These are phyloP conservation scores for Fusarium brevicatenulatum DNA, from an alignment of 2,329 filamentous ascomycete species.

Conservation along the genomic window DNA sequence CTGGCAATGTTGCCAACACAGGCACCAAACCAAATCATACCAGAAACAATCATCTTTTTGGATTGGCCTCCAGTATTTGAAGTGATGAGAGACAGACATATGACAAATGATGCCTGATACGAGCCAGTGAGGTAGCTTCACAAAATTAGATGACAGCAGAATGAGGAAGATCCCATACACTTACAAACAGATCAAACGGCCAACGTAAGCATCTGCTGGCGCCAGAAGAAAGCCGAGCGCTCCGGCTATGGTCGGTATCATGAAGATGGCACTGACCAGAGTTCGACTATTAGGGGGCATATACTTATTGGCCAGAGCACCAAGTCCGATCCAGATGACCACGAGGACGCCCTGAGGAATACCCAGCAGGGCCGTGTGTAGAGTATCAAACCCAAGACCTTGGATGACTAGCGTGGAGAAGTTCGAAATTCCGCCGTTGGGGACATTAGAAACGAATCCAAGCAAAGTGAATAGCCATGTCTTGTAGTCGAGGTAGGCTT, in stretches of 20 bases:
- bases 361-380: slow-evolving; percentile 51
- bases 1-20: slow-evolving; percentile 70
- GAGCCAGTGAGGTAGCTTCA: slow-evolving; percentile 50
- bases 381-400: slow-evolving; percentile 62
- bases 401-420: slow-evolving; percentile 70
- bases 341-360: slow-evolving; percentile 53
- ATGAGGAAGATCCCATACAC: background rate
- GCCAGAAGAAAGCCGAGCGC: slow-evolving; percentile 68
- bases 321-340: slow-evolving; percentile 54
- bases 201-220: slow-evolving; percentile 59
- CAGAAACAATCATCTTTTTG: slow-evolving; percentile 73
- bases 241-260: slow-evolving; percentile 68
- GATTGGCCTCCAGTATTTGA: slow-evolving; percentile 66
- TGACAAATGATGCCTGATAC: slow-evolving; percentile 54
- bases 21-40: slow-evolving; percentile 67
- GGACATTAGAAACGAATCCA: slow-evolving; percentile 62
- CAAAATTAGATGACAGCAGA: background rate
- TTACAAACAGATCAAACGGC: slow-evolving; percentile 65
- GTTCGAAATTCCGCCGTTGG: slow-evolving; percentile 69
- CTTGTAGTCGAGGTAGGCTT: slow-evolving; percentile 68
- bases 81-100: slow-evolving; percentile 57
- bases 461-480: slow-evolving; percentile 67
- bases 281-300: slow-evolving; percentile 60
- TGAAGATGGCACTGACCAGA: slow-evolving; percentile 64
- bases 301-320: slow-evolving; percentile 51